Base-by-base conservation (phyloP, 75 land plant genomes). In the Selaginella tamariscina region DNA sequence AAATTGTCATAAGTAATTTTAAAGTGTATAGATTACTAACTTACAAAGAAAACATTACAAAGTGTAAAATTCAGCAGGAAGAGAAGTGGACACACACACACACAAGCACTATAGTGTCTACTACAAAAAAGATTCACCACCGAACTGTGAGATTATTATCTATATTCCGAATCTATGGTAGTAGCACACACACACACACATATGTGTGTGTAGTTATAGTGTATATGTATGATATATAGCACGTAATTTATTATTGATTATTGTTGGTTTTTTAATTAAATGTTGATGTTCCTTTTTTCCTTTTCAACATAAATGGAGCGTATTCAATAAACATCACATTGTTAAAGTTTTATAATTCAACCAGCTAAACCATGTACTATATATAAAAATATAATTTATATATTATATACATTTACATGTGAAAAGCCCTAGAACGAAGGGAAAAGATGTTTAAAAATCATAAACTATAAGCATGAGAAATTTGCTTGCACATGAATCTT, bases 261-360 rank as follows among this genome's bases (percentile, higher is more conserved):
- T 8, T 24, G n/a, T 64, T 2, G 33, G 30, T 64, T 2, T 29
- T 29, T 2, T 63, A 63, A 5, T n/a, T 29, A 2, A 63, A 76
- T 86, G 20, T 84, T 87, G 70, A 92, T 71, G 65, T 84, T 86
- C 23, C 85, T 77, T 31, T 88, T 60, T 27, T 88, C 97, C 74
- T 92, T 88, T 94, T 94, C 97, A 92, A 92, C 69, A 65, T 88
- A 92, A 18, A 93, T 94, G 0, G 97, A 92, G n/a, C 97, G 94
- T 2, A 88, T 88, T 30, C 94, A 93, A 78, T 86, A 84, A 67
- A 86, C 78, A 70, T 80, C 80, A 66, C 28, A n/a, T 81, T 15
- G 49, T 88, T 84, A 55, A 92, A 64, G 66, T 81, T 83, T 67
- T 88, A 77, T 24, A 92, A 82, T 33, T 66, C 85, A 9, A 88